phyloP scores from a whole-genome alignment of 2,329 filamentous ascomycete genomes.

The Calonectria pauciramosa region DNA sequence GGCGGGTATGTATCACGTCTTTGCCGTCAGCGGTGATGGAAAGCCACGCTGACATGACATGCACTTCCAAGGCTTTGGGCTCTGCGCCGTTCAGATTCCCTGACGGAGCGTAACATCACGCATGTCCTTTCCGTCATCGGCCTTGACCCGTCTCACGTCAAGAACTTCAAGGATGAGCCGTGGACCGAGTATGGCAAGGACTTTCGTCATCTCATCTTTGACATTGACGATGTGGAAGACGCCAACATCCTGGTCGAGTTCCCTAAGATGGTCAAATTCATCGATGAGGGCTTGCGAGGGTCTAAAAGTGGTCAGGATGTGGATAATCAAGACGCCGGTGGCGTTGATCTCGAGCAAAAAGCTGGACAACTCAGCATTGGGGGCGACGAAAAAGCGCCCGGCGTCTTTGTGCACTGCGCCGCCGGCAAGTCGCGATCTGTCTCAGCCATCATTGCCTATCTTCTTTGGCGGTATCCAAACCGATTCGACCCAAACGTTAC shows the following conservation, averaged over 20 bases:
- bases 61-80: conserved; percentile 78
- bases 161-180: conserved; percentile 63
- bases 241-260: conserved; percentile 89
- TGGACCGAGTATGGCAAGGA: conserved; percentile 65
- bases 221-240: conserved; percentile 92
- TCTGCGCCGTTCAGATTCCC: conserved; percentile 77
- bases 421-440: conserved; percentile 97
- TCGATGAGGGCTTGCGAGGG: conserved; percentile 76
- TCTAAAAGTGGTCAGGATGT: conserved; percentile 23
- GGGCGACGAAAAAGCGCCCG: conserved; percentile 48
- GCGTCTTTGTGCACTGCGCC: conserved; percentile 79
- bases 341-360: conserved; percentile 38
- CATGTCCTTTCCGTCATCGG: conserved; percentile 89
- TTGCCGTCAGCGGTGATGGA: conserved; percentile 25
- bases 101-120: conserved; percentile 83
- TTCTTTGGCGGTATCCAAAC: conserved; percentile 77
- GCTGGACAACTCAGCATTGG: conserved; percentile 31
- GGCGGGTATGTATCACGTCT: conserved; percentile 51
- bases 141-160: conserved; percentile 57
- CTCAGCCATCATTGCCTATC: conserved; percentile 85
- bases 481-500: conserved; percentile 61
- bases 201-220: conserved; percentile 82
- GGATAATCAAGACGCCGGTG: conserved; percentile 34
- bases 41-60: conserved; percentile 30
- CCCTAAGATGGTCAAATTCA: conserved; percentile 83